Percentiles rank a stretch among this genome's conserved stretches.
Evolutionary conservation across 2,329 filamentous ascomycete genomes (phyloP).

Genomic region (Cladosporium austrohemisphaericum): DNA sequence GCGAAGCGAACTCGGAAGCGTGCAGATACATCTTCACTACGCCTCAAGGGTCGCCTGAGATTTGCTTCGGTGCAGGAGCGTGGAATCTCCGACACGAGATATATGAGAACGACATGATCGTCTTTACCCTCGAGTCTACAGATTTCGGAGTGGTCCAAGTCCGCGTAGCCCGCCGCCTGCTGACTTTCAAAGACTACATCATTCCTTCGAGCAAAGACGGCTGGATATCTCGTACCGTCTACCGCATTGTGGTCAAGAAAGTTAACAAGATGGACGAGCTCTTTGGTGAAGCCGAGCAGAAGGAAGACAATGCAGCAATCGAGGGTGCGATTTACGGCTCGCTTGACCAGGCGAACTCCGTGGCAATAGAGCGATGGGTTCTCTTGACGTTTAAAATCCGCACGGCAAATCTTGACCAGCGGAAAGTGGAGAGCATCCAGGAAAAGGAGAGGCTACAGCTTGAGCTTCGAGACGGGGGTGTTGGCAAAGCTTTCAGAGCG

Average conservation of each 20-base stretch:
- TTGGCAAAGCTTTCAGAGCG: no score
- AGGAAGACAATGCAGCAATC: neutral
- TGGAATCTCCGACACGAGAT: neutral
- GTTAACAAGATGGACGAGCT: neutral
- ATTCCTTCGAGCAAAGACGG: conserved; percentile 3
- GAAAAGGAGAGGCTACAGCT: no score
- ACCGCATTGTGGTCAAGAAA: neutral
- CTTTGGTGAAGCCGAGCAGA: neutral
- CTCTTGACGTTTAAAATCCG: neutral
- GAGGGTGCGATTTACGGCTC: neutral
- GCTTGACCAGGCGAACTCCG: neutral
- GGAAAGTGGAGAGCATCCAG: neutral
- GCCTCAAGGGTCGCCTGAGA: neutral
- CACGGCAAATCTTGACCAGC: neutral
- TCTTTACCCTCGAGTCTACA: neutral
- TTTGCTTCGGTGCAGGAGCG: neutral
- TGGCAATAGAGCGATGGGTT: conserved; percentile 3
- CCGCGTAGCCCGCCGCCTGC: neutral
- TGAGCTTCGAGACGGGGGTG: no score
- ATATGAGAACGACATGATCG: neutral
- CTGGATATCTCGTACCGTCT: neutral
- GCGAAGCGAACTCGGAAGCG: neutral
- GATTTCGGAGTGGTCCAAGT: neutral
- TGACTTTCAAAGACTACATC: neutral
- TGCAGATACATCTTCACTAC: neutral